Percentiles rank a stretch among this genome's conserved stretches.
phyloP scores from a whole-genome alignment of 148 eudicot genomes.

The Rheum nobile region DNA sequence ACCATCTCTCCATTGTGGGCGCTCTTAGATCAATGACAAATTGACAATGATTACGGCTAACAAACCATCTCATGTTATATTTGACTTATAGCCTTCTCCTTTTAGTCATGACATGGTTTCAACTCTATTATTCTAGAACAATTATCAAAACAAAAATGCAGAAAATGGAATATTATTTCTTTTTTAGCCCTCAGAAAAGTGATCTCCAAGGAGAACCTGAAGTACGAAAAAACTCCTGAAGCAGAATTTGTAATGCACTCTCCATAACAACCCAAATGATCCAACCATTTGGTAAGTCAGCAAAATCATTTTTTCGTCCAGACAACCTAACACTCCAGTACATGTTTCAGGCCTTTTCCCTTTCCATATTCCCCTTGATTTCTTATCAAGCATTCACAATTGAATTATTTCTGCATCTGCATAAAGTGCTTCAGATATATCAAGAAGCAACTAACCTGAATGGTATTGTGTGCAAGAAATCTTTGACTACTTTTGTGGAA shows the following conservation, averaged over 20 bases:
- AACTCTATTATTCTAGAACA: neutral
- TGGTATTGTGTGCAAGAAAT: slow-evolving; percentile 76
- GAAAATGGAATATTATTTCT: neutral
- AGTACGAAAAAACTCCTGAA: neutral
- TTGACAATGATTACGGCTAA: too few relatives aligned
- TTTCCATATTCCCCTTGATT: too few relatives aligned
- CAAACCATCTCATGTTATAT: neutral
- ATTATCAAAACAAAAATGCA: neutral
- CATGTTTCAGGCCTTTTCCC: too few relatives aligned
- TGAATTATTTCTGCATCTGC: too few relatives aligned
- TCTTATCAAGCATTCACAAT: too few relatives aligned
- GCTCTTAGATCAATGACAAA: too few relatives aligned
- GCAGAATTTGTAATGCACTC: neutral
- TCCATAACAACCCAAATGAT: neutral
- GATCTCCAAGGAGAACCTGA: neutral
- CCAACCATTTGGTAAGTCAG: too few relatives aligned
- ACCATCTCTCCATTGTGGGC: too few relatives aligned
- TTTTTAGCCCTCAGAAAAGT: neutral
- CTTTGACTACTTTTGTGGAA: slow-evolving; percentile 74
- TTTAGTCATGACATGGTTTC: neutral
- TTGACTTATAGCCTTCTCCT: too few relatives aligned
- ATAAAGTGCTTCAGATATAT: too few relatives aligned
- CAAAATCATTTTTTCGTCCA: too few relatives aligned
- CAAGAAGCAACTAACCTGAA: slow-evolving; percentile 72
- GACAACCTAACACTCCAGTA: too few relatives aligned